Percentiles rank a stretch among this genome's conserved stretches.
Conservation (phyloP, 257 asterid genomes). For the Gentiana dahurica region DNA sequence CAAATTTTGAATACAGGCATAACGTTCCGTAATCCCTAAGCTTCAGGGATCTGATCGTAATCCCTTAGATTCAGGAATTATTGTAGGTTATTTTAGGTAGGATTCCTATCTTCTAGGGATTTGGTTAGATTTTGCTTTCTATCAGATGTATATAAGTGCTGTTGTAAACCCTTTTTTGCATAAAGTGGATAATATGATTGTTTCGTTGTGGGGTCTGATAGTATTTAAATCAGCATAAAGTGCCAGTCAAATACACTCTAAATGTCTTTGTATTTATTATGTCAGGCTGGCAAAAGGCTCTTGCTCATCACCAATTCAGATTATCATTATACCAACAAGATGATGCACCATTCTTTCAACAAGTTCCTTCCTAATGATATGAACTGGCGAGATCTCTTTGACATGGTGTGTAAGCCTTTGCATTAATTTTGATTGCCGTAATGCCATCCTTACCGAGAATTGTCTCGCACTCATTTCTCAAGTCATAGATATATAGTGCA, state of each 20-base stretch:
- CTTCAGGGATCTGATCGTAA: no score
- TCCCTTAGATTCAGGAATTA: no score
- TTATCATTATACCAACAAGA: constrained; percentile 81
- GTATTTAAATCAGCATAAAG: not conserved
- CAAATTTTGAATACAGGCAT: no score
- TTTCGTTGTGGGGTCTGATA: not conserved
- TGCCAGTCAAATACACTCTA: not conserved
- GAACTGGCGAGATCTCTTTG: constrained; percentile 86
- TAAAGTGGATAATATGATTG: not conserved
- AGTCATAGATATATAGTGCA: no score
- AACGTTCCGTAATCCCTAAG: no score
- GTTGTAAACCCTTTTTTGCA: no score
- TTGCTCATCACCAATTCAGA: constrained; percentile 90
- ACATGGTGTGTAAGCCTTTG: constrained; percentile 47
- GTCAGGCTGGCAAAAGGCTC: constrained; percentile 81
- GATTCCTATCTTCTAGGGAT: no score
- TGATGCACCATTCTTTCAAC: constrained; percentile 93
- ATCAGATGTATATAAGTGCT: no score
- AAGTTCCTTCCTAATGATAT: constrained; percentile 87
- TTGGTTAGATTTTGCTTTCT: no score
- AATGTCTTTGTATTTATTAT: constrained; percentile 13
- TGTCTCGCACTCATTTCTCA: no score
- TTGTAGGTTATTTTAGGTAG: no score
- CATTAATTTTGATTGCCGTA: not conserved
- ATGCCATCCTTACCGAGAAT: no score